Evolutionary conservation across 106 monocot species (phyloP).

Genomic region (Acorus calamus): DNA sequence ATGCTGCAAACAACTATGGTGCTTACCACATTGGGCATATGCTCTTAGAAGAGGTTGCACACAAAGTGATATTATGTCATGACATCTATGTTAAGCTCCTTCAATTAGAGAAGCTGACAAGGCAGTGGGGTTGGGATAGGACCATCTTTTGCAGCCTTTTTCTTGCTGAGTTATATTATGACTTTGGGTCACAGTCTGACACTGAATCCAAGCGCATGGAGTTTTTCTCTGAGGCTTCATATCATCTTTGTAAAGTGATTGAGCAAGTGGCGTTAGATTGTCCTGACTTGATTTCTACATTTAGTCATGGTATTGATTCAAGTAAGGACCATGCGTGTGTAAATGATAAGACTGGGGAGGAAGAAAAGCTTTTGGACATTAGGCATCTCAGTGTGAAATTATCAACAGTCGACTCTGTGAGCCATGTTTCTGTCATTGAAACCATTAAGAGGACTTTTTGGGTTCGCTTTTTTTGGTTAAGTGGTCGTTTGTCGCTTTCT

Average conservation of each 20-base stretch:
- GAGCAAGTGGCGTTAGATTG: slow-evolving; percentile 57
- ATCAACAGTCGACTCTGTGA: background rate
- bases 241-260: slow-evolving; percentile 93
- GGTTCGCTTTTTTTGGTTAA: slow-evolving; percentile 83
- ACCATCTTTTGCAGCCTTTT: slow-evolving; percentile 64
- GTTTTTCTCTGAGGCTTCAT: slow-evolving; percentile 62
- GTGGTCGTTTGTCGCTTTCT: slow-evolving; percentile 68
- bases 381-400: too few relatives aligned
- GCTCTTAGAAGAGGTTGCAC: slow-evolving; percentile 76
- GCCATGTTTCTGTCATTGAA: slow-evolving; percentile 13
- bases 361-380: background rate
- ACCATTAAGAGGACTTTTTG: slow-evolving; percentile 35
- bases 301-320: slow-evolving; percentile 7
- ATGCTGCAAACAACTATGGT: slow-evolving; percentile 46
- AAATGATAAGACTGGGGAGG: background rate
- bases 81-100: slow-evolving; percentile 43
- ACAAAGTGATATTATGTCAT: slow-evolving; percentile 33
- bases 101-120: slow-evolving; percentile 68
- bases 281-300: slow-evolving; percentile 13
- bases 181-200: slow-evolving; percentile 37
- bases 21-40: slow-evolving; percentile 60
- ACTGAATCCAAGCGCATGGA: slow-evolving; percentile 36
- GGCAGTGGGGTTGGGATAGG: slow-evolving; percentile 68
- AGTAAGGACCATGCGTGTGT: background rate
- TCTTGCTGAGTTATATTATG: slow-evolving; percentile 90